These are phyloP conservation scores for Lentinula boryana DNA, from an alignment of 768 basidiomycete genomes.

Conservation along the genomic window DNA sequence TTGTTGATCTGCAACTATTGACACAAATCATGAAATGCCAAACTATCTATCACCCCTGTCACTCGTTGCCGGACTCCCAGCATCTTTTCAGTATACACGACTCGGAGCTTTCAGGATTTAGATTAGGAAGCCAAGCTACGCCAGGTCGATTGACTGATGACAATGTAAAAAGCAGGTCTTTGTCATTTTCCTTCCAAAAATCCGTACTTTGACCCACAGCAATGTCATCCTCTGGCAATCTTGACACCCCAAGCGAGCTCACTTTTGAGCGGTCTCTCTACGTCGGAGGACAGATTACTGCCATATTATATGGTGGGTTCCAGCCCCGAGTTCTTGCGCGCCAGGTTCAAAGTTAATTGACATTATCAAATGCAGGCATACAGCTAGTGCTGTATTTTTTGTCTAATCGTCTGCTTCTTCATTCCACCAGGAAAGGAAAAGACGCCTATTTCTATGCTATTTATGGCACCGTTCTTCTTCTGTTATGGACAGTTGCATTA, in stretches of 20 bases:
- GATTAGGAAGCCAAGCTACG: neutral
- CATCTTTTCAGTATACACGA: neutral
- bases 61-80: neutral
- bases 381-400: slow-evolving; percentile 1
- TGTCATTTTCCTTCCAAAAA: neutral
- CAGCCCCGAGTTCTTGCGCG: neutral
- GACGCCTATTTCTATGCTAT: slow-evolving; percentile 7
- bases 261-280: slow-evolving; percentile 14
- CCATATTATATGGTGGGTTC: slow-evolving; percentile 17
- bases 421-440: neutral
- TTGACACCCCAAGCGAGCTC: slow-evolving; percentile 5
- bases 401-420: neutral
- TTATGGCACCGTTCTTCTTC: slow-evolving; percentile 16
- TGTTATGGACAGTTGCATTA: slow-evolving; percentile 24
- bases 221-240: neutral
- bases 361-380: neutral
- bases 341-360: neutral
- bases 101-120: neutral
- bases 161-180: neutral
- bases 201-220: neutral
- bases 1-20: neutral
- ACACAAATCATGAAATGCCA: neutral
- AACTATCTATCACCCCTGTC: neutral
- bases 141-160: neutral
- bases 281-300: slow-evolving; percentile 17